Evolutionary conservation across 2,329 filamentous ascomycete species (phyloP).

Genomic region (Penicillium fuscoglaucum): DNA sequence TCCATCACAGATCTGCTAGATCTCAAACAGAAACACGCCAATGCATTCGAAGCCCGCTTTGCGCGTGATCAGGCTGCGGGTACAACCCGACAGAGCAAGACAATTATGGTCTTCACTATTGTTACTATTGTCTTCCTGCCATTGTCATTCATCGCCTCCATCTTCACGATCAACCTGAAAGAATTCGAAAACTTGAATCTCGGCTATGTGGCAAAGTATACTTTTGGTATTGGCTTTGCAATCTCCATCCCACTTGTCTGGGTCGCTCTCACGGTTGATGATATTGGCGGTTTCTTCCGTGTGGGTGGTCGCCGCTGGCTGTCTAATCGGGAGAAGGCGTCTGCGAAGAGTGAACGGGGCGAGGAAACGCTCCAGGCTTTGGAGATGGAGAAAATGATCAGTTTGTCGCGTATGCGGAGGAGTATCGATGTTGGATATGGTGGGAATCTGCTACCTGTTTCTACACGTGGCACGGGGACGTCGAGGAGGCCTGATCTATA

Average conservation of each 20-base stretch:
- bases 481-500: constrained; percentile 15
- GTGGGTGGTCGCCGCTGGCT: constrained; percentile 30
- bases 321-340: constrained; percentile 12
- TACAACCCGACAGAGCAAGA: constrained; percentile 58
- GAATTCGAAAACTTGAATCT: constrained; percentile 51
- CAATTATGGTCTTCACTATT: constrained; percentile 61
- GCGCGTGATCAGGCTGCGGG: constrained; percentile 59
- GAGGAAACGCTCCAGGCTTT: constrained; percentile 17
- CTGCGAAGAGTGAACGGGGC: background rate
- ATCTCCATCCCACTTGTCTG: constrained; percentile 54
- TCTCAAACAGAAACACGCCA: constrained; percentile 69
- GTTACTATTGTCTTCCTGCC: constrained; percentile 61
- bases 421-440: constrained; percentile 30
- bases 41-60: constrained; percentile 64
- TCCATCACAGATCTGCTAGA: constrained; percentile 64
- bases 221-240: constrained; percentile 57
- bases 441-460: constrained; percentile 29
- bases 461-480: constrained; percentile 23
- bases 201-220: constrained; percentile 56
- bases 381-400: constrained; percentile 31
- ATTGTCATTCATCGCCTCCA: constrained; percentile 55
- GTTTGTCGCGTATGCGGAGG: constrained; percentile 23
- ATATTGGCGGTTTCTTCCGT: constrained; percentile 37
- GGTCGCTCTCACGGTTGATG: constrained; percentile 50
- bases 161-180: constrained; percentile 57